Conservation (phyloP, 192 early-diverging fungal genomes). For the Podila epicladia region DNA sequence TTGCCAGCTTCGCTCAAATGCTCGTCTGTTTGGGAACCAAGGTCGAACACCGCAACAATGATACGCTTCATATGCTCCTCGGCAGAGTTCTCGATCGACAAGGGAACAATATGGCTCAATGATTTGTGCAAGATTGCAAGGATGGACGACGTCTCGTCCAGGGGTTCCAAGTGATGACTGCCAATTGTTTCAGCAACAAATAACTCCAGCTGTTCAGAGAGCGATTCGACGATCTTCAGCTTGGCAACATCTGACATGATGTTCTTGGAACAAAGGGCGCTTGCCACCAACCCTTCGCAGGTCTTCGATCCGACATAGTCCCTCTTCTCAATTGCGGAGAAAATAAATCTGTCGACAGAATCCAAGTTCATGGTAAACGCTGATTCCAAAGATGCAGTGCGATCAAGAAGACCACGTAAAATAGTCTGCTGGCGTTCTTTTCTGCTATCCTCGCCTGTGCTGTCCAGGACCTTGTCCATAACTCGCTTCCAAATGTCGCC, state of each 20-base stretch:
- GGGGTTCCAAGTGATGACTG: slow-evolving; percentile 4
- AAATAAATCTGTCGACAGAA: slow-evolving; percentile 21
- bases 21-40: slow-evolving; percentile 28
- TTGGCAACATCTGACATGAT: slow-evolving; percentile 12
- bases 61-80: slow-evolving; percentile 24
- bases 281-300: background rate
- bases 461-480: slow-evolving; percentile 41
- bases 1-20: slow-evolving; percentile 13
- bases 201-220: slow-evolving; percentile 31
- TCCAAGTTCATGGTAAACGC: slow-evolving; percentile 21
- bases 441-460: background rate
- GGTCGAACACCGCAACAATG: slow-evolving; percentile 25
- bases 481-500: slow-evolving; percentile 25
- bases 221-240: slow-evolving; percentile 22
- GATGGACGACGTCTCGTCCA: slow-evolving; percentile 17
- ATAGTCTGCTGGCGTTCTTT: slow-evolving; percentile 27
- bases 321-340: slow-evolving; percentile 15
- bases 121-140: slow-evolving; percentile 13
- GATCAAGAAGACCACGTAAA: slow-evolving; percentile 23
- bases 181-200: slow-evolving; percentile 18
- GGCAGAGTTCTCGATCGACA: slow-evolving; percentile 18
- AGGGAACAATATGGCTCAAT: slow-evolving; percentile 3
- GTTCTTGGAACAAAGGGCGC: slow-evolving; percentile 10
- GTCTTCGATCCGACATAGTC: slow-evolving; percentile 19
- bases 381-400: slow-evolving; percentile 1